These are phyloP conservation scores for Scheffersomyces titani DNA, from an alignment of 1,139 yeast species.

Conservation along the genomic window DNA sequence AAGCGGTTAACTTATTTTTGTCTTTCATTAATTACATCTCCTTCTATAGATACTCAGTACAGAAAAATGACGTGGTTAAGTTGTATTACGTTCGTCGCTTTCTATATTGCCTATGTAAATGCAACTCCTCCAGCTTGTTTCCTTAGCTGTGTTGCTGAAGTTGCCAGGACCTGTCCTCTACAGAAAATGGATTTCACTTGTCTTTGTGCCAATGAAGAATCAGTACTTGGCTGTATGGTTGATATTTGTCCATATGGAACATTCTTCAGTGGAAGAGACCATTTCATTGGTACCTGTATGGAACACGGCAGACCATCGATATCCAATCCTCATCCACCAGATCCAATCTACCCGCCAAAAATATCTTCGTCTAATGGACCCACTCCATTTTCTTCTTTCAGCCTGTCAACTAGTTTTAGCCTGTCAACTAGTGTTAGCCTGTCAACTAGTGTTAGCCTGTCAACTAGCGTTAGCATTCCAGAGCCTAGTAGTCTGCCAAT, in stretches of 20 bases:
- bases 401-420: neutral
- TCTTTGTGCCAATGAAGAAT: conserved; percentile 38
- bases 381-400: neutral
- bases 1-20: neutral
- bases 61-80: neutral
- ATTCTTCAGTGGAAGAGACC: conserved; percentile 53
- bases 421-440: neutral
- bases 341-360: conserved; percentile 1
- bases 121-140: conserved; percentile 61
- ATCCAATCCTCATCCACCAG: conserved; percentile 10
- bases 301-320: conserved; percentile 33
- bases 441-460: neutral
- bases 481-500: neutral
- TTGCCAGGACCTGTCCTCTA: conserved; percentile 34
- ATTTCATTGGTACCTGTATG: conserved; percentile 54
- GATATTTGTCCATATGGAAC: conserved; percentile 52
- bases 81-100: neutral
- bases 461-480: neutral
- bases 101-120: conserved; percentile 4
- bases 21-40: too few species aligned
- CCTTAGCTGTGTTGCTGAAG: conserved; percentile 42
- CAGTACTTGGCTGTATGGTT: conserved; percentile 46
- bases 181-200: conserved; percentile 39
- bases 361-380: neutral
- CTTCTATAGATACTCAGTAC: neutral